Evolutionary conservation across 495 filamentous ascomycete species (phyloP).

Genomic region (Aspergillus incahuasiensis): DNA sequence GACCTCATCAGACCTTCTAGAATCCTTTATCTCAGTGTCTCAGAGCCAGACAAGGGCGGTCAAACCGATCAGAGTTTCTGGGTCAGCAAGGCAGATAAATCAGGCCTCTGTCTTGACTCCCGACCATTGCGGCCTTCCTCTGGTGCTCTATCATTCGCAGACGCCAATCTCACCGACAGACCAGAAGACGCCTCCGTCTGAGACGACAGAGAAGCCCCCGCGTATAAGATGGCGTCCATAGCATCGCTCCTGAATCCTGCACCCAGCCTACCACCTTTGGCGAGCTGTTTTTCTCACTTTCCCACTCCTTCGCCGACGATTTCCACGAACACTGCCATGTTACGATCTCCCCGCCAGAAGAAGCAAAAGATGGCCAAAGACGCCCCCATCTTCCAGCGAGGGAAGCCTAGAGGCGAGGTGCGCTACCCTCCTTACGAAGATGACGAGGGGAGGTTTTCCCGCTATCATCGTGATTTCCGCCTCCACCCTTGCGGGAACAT

Average conservation of each 20-base stretch:
- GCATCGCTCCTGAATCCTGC: conserved; percentile 23
- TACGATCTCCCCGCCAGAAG: conserved; percentile 28
- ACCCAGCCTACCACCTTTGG: conserved; percentile 9
- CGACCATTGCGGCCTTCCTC: background rate
- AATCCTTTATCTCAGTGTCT: conserved; percentile 17
- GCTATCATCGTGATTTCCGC: conserved; percentile 55
- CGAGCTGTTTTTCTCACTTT: background rate
- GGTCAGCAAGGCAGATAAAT: conserved; percentile 9
- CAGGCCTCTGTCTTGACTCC: conserved; percentile 4
- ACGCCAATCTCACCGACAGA: conserved; percentile 1
- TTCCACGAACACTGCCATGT: conserved; percentile 15
- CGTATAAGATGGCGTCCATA: conserved; percentile 24
- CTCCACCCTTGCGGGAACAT: conserved; percentile 69
- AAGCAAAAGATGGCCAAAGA: conserved; percentile 55
- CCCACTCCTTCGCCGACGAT: conserved; percentile 15
- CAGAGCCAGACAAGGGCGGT: conserved; percentile 8
- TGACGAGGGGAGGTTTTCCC: conserved; percentile 49
- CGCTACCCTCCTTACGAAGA: conserved; percentile 66
- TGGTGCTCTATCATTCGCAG: background rate
- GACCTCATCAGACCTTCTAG: conserved; percentile 15
- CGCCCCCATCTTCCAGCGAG: conserved; percentile 52
- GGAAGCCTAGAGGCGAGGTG: conserved; percentile 55
- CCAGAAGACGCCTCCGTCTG: background rate
- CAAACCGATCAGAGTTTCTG: conserved; percentile 6
- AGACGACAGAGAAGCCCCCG: background rate